Base-by-base conservation (phyloP, 805 yeast genomes). In the Candida sanyiensis region DNA sequence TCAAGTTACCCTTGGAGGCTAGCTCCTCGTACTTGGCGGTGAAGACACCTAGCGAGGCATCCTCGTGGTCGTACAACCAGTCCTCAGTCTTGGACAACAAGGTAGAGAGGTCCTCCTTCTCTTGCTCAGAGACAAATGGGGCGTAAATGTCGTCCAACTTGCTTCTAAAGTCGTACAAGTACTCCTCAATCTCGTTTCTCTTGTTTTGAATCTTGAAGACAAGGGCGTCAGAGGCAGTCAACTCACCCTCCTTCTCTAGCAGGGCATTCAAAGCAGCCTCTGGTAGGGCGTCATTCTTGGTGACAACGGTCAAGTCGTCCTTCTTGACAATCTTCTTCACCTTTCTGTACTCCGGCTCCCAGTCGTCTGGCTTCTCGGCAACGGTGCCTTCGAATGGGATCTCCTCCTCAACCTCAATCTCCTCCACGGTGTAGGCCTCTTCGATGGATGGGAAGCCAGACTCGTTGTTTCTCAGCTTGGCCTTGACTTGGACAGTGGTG, bases 161-260 rank as follows among this genome's bases (percentile, higher is more conserved):
- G 63, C 95, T 95, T 72, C 98, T 84, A 67, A 90, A 79, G 57
- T 87, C 95, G 70, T 93, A 93, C 59, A 93, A 93, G 75, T 93
- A 93, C 75, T 93, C 99, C 75, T 93, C 98, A 47, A 93, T 75
- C 50, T 96, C 93, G 66, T 93, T 93, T 83, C 93, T 93, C 68
- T 88, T 87, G 71, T 93, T 97, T 74, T 93, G 97, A 51, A 97
- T 93, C 71, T 93, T 97, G 51, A 94, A 94, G 50, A 93, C 97
- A 56, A 90, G 80, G 73, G 89, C 93, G 69, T 93, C 99, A 60
- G 82, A 88, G 62, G 87, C 77, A 49, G 77, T 73, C 80, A 93
- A 69, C 63, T 82, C 74, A 59, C 77, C 77, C 73, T 93, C 99
- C 64, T 70, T 70, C 75, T 93, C 97, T 46, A 83, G 73, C 51